A percentile compares a stretch with the other conserved stretches of the same genome.
phyloP scores from a whole-genome alignment of 73 alveolate genomes.

The Loxodes magnus region DNA sequence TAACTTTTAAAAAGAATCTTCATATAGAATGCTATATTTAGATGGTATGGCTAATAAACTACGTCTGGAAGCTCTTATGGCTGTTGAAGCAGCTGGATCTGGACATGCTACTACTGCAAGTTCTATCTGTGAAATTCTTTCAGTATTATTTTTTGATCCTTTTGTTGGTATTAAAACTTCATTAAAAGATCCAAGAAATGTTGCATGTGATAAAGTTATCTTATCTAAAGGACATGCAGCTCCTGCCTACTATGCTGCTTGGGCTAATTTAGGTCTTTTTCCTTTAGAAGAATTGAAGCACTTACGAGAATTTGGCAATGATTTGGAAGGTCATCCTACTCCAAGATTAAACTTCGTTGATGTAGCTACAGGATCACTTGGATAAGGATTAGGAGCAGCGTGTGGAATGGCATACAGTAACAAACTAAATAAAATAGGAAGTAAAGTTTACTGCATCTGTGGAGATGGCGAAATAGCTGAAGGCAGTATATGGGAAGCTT shows the following conservation, averaged over 20 bases:
- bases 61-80: neutral
- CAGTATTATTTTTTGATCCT: slow-evolving; percentile 26
- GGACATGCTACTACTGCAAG: slow-evolving; percentile 27
- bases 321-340: slow-evolving; percentile 33
- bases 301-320: slow-evolving; percentile 16
- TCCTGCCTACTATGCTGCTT: slow-evolving; percentile 23
- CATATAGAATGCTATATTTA: too few species aligned
- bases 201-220: slow-evolving; percentile 19
- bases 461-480: slow-evolving; percentile 38
- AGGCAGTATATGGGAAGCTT: slow-evolving; percentile 64
- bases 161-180: slow-evolving; percentile 5
- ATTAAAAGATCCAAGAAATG: slow-evolving; percentile 16
- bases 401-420: slow-evolving; percentile 34
- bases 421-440: slow-evolving; percentile 16
- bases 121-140: slow-evolving; percentile 25
- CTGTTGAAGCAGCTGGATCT: neutral
- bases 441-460: slow-evolving; percentile 5
- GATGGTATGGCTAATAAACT: neutral
- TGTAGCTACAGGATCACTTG: slow-evolving; percentile 33
- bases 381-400: slow-evolving; percentile 26
- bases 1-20: too few species aligned
- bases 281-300: slow-evolving; percentile 7
- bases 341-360: slow-evolving; percentile 28
- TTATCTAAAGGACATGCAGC: slow-evolving; percentile 39
- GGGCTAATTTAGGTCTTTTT: slow-evolving; percentile 27